phyloP scores from a whole-genome alignment of 1,284 basidiomycete species.

The Malassezia pachydermatis region DNA sequence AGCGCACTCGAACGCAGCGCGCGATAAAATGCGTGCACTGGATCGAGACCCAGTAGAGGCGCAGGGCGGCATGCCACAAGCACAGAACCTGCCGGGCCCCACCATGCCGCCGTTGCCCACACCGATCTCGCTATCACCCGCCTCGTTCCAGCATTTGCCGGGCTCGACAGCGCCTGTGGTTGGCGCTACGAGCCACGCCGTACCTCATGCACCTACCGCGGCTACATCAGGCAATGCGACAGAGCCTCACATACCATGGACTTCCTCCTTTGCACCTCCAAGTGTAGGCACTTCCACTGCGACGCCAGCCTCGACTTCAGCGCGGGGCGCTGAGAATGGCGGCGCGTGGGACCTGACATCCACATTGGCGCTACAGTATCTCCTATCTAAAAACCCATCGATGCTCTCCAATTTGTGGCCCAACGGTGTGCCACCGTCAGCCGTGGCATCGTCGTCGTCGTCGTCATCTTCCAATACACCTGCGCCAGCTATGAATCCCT shows the following conservation, averaged over 20 bases:
- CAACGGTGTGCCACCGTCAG: conserved; percentile 13
- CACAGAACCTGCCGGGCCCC: not conserved
- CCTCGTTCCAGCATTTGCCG: not conserved
- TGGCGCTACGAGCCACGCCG: not conserved
- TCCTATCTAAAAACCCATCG: conserved; percentile 34
- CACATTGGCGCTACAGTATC: conserved; percentile 43
- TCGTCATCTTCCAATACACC: conserved; percentile 11
- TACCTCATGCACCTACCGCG: not conserved
- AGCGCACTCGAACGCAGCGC: conserved; percentile 17
- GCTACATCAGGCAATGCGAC: not conserved
- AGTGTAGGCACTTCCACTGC: too few relatives aligned
- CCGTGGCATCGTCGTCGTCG: conserved; percentile 10
- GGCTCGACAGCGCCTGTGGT: not conserved
- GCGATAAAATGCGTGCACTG: conserved; percentile 16
- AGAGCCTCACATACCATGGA: too few relatives aligned
- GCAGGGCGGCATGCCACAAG: not conserved
- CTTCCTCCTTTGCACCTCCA: too few relatives aligned
- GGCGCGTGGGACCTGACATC: conserved; percentile 31
- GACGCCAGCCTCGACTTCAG: not conserved
- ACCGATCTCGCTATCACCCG: not conserved
- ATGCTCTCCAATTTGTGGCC: conserved; percentile 16
- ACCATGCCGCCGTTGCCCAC: not conserved
- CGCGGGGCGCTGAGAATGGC: not conserved
- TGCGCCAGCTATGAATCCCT: not conserved
- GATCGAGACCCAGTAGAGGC: conserved; percentile 1